Base-by-base conservation (phyloP, 192 early-diverging fungal species). In the Dimargaris verticillata region DNA sequence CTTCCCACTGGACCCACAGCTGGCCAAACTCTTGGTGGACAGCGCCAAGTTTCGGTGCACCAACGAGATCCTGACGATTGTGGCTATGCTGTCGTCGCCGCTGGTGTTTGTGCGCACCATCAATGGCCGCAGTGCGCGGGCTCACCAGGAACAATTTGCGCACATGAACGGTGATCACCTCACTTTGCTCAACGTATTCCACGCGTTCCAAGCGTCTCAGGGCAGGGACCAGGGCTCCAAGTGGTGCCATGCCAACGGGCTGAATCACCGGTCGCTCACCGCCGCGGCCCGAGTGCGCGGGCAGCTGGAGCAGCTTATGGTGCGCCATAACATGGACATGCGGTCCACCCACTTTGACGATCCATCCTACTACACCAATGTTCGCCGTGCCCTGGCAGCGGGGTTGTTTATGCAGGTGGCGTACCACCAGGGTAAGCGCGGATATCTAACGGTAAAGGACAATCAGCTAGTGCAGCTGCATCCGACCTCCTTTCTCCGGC, bases 401-500 rank as follows among this genome's bases (percentile, higher is more conserved):
- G 97, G 97, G 29, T 97, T 88, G 78, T 99, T 95, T 74, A 99
- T 97, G 97, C 93, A 97, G 70, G 92, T 94, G 9, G 96, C 90
- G 3, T 92, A 97, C 72, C 70, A 88, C 61, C 92, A 95, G 63
- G 78, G 84, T 48, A 91, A 89, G 0, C 82, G 84, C 17, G 80
- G 84, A 62, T 99, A 97, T 69, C 64, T 92, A 62, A 97, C 94
- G 0, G 82, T 85, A 62, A 99, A 97, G 79, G 97, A 99, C 71
- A 92, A 99, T 68, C 93, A 96, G 75, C 83, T 88, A 26, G 97
- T 97, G 12, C 83, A 84, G 49, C 76, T 99, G 38, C 93, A 97
- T 64, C 95, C 94, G 25, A 93, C 91, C 38, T 88, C 86, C 26
- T 82, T 84, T 64, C 71, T 99, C 28, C 83, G 81, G 54, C 82